Evolutionary conservation across 2,329 filamentous ascomycete genomes (phyloP), one percentile per base, ranked within the genome.

Genomic region (Fusarium torreyae): DNA sequence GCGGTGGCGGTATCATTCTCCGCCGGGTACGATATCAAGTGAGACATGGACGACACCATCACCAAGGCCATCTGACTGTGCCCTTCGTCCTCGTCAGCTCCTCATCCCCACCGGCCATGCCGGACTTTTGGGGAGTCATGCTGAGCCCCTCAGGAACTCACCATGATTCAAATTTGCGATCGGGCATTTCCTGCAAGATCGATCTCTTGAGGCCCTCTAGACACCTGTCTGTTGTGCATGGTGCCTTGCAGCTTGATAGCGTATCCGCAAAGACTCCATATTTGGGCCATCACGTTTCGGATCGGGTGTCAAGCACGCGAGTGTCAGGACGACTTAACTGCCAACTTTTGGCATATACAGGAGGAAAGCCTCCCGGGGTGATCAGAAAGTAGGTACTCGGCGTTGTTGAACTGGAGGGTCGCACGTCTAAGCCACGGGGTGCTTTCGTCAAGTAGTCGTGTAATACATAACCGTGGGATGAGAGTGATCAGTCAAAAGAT

Each of bases 1-100:
- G 63, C 66, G 56, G 66, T 55, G 71, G 48, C 63, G 63, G 60
- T 52, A 39, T 36, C 48, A 38, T 34, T 50, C 40, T 52, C 67
- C 67, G 57, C 34, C 33, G 46, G n/a, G 48, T 66, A 48, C 61
- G 53, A 50, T 49, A 55, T 46, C 57, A 50, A 48, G 69, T 76
- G 71, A 77, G 76, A 77, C 75, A 76, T 43, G 56, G 63, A 64
- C 60, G 54, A 70, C 74, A 77, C 75, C 75, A 76, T 67, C 69
- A 66, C 60, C 57, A 67, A 24, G 56, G 26, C 42, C 36, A 77
- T 77, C 73, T 77, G 75, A 77, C 75, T 77, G 71, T 74, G 63
- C 38, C 56, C 58, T 20, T 39, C 55, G 58, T 31, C 49, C 57
- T 61, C 49, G 51, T 69, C 69, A 69, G 67, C 69, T 63, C 64